Evolutionary conservation across 2,329 filamentous ascomycete genomes (phyloP).

Genomic region (Neonectria coccinea): DNA sequence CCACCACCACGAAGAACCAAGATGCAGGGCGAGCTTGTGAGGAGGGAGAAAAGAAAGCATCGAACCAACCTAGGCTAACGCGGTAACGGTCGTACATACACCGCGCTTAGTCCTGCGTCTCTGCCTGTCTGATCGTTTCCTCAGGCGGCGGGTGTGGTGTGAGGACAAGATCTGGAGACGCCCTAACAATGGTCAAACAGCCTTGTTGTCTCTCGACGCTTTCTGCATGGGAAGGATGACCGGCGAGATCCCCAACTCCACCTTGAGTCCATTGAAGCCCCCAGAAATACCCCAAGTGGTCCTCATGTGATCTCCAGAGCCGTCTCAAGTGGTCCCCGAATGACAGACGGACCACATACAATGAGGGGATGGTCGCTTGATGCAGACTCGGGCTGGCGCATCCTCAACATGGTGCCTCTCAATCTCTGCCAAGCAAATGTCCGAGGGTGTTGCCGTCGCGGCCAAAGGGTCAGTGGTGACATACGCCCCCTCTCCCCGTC

Average conservation of each 20-base stretch:
- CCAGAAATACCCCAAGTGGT: background rate
- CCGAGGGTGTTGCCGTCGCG: constrained; percentile 13
- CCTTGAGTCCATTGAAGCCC: background rate
- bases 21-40: constrained; percentile 12
- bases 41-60: background rate
- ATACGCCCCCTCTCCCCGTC: constrained; percentile 1
- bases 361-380: background rate
- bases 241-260: background rate
- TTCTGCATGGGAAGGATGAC: background rate
- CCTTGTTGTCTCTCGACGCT: background rate
- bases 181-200: constrained; percentile 7
- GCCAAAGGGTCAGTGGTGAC: constrained; percentile 9
- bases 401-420: constrained; percentile 5
- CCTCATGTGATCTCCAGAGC: constrained; percentile 10
- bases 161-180: background rate
- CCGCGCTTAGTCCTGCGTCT: constrained; percentile 7
- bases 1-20: constrained; percentile 4
- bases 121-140: background rate
- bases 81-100: constrained; percentile 2
- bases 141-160: background rate
- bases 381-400: constrained; percentile 9
- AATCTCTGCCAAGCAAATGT: constrained; percentile 16
- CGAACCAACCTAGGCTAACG: constrained; percentile 13
- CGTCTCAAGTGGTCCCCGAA: constrained; percentile 15
- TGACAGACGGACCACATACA: constrained; percentile 1